Percentiles rank a stretch among this genome's conserved stretches.
These are phyloP conservation scores for Saprolegnia parasitica DNA, from an alignment of 352 stramenopile genomes.

Conservation along the genomic window DNA sequence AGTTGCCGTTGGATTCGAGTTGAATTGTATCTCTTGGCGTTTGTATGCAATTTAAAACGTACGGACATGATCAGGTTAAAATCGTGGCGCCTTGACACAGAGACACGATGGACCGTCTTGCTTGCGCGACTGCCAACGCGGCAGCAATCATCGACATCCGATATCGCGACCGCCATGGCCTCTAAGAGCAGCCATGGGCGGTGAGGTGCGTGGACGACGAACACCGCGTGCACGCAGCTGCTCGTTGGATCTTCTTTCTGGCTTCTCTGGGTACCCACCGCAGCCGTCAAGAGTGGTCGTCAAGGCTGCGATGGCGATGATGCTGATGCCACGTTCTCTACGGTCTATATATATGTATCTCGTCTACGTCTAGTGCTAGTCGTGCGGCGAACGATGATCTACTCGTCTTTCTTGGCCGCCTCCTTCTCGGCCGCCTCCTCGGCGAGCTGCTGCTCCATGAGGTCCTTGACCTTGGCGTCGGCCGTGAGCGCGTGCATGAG, in stretches of 20 bases:
- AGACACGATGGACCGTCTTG: neutral
- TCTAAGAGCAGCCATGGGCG: neutral
- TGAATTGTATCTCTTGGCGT: neutral
- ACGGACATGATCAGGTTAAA: too few relatives aligned
- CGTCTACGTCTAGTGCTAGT: neutral
- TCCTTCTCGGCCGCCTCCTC: slow-evolving; percentile 15
- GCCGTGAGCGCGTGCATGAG: slow-evolving; percentile 63
- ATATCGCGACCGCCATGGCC: neutral
- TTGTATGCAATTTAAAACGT: slow-evolving; percentile 1
- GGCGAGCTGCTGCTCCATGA: slow-evolving; percentile 12
- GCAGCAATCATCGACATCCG: neutral
- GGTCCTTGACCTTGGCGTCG: slow-evolving; percentile 52
- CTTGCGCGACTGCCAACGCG: neutral
- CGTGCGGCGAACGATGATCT: neutral
- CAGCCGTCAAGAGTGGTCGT: too few relatives aligned
- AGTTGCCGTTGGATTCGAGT: neutral
- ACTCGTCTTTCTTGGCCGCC: slow-evolving; percentile 7
- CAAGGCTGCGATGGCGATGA: too few relatives aligned
- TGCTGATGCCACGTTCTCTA: neutral
- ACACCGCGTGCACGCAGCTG: neutral
- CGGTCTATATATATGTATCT: neutral
- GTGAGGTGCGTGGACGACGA: neutral
- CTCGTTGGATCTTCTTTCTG: too few relatives aligned
- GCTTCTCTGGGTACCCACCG: too few relatives aligned
- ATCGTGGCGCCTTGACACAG: too few relatives aligned